phyloP scores from a whole-genome alignment of 441 rosid genomes.

The Caryocar brasiliense region DNA sequence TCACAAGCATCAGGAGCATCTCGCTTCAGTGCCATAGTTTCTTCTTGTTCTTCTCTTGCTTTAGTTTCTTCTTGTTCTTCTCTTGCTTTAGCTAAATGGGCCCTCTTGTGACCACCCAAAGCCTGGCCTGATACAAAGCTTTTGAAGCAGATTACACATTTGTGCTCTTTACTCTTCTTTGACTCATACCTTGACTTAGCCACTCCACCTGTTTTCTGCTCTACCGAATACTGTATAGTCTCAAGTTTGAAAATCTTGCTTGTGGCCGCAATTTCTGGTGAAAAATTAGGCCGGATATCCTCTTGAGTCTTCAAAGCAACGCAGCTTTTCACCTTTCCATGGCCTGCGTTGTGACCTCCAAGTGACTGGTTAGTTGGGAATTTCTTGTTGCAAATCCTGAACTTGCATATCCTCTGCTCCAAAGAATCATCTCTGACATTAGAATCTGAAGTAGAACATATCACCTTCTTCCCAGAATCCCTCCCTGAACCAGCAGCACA shows the following conservation, averaged over 20 bases:
- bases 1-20: constrained; percentile 11
- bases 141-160: constrained; percentile 36
- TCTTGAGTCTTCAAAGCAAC: constrained; percentile 9
- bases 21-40: constrained; percentile 4
- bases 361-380: constrained; percentile 47
- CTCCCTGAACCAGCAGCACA: constrained; percentile 12
- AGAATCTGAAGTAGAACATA: constrained; percentile 7
- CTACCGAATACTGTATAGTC: constrained; percentile 8
- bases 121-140: constrained; percentile 42
- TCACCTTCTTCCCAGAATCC: constrained; percentile 10
- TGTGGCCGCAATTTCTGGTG: constrained; percentile 17
- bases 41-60: constrained; percentile 8
- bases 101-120: constrained; percentile 60
- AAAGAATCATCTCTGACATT: constrained; percentile 7
- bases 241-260: constrained; percentile 11
- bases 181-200: neutral
- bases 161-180: constrained; percentile 22
- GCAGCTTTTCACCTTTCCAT: constrained; percentile 20
- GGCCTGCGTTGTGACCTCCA: constrained; percentile 61
- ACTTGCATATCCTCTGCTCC: constrained; percentile 23
- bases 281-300: constrained; percentile 2
- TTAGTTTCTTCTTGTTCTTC: constrained; percentile 3
- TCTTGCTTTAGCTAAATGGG: constrained; percentile 24
- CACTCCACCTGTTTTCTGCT: constrained; percentile 10
- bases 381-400: constrained; percentile 41